Evolutionary conservation across 1,284 basidiomycete species (phyloP), one percentile per base, ranked within the genome.

Genomic region (Cutaneotrichosporon sp.): DNA sequence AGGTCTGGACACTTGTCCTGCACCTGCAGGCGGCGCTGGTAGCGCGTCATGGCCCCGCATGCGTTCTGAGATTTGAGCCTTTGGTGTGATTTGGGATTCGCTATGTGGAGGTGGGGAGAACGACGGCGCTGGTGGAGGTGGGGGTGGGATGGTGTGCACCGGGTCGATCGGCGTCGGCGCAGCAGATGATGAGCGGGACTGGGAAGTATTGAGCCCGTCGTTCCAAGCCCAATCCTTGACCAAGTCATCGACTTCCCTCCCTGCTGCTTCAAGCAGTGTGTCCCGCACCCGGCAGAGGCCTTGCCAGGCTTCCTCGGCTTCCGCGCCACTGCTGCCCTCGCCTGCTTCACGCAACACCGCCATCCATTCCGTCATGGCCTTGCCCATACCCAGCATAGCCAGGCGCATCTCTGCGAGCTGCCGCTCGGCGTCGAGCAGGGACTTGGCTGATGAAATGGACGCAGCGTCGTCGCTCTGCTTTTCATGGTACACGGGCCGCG

Each of bases 321-420:
- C 51, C 4, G 31, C 45, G 6, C 55, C 33, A 2, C 27, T 25
- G 4, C 46, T 51, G 17, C 11, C 16, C 11, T 29, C 27, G 34
- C 42, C 26, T 10, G n/a, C 35, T 9, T 43, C 45, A 7, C 46
- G 53, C 10, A 70, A 31, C 4, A 59, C 50, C 11, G 60, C 59
- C 38, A 75, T 47, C 70, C 68, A 70, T 31, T 68, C 67, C 5
- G 57, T 34, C 68, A 74, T 70, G 3, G 68, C 70, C 54, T 70
- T 71, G 42, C 71, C 71, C 71, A 74, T 74, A 0, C 68, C 67
- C 7, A 74, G 39, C 68, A 74, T 71, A 0, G 70, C 68, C 17
- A 74, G 51, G 20, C 66, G 61, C 31, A 74, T 41, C 45, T 74
- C 71, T 5, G 71, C 71, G 51, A 72, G 62, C 45, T 74, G 66